Evolutionary conservation across 306 rosid genomes (phyloP).

Genomic region (Mimosa bimucronata): DNA sequence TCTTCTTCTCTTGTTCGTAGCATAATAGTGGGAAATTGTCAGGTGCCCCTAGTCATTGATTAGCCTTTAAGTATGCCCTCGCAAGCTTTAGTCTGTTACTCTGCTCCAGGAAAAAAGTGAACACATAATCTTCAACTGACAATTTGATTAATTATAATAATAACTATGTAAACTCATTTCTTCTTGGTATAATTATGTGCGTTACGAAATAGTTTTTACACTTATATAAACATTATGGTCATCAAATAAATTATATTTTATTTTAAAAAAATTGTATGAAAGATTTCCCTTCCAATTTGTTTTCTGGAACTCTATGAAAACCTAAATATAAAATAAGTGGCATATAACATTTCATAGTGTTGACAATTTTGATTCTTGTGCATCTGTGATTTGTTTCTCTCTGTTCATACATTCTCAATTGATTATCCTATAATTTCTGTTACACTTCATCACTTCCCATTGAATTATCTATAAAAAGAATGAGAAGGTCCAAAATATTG

Average conservation of each 20-base stretch:
- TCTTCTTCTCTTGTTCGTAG: not conserved
- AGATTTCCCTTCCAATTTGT: slow-evolving; percentile 3
- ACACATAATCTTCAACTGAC: not conserved
- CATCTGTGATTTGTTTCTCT: slow-evolving; percentile 6
- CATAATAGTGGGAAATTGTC: not conserved
- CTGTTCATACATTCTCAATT: slow-evolving; percentile 16
- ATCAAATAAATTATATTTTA: not conserved
- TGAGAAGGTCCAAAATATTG: not conserved
- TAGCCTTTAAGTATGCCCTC: not conserved
- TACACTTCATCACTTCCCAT: not conserved
- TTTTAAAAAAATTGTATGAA: not conserved
- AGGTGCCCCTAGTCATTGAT: not conserved
- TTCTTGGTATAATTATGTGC: too few species aligned
- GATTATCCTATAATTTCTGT: slow-evolving; percentile 5
- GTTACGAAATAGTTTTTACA: not conserved
- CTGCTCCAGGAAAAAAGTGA: not conserved
- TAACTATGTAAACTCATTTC: not conserved
- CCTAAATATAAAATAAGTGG: not conserved
- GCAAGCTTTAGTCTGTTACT: not conserved
- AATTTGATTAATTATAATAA: not conserved
- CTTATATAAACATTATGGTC: not conserved
- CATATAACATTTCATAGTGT: slow-evolving; percentile 1
- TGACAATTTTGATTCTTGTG: not conserved
- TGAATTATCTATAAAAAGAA: slow-evolving; percentile 3
- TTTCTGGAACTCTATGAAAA: not conserved